Percentiles rank a stretch among this genome's conserved stretches.
Evolutionary conservation across 2,329 filamentous ascomycete species (phyloP).

Genomic region (Ustulina deusta): DNA sequence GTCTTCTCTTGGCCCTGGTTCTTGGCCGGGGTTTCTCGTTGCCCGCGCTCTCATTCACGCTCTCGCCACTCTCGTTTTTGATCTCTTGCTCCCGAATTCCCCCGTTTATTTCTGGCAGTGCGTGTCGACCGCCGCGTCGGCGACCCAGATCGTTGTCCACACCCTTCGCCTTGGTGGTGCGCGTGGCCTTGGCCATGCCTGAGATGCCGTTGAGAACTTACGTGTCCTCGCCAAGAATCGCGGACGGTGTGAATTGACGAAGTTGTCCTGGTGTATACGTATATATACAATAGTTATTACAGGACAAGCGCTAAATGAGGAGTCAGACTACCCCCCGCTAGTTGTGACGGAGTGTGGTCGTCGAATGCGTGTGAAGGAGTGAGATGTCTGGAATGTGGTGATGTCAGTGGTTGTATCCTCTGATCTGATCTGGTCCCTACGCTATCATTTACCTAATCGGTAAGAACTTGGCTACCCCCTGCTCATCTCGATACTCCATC

Average conservation of each 20-base stretch:
- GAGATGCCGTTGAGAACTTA: neutral
- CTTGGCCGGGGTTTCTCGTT: neutral
- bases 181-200: conserved; percentile 20
- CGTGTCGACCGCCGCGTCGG: conserved; percentile 43
- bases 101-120: conserved; percentile 1
- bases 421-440: neutral
- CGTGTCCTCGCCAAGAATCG: neutral
- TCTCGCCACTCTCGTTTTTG: neutral
- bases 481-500: no score
- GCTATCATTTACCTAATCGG: no score
- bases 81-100: neutral
- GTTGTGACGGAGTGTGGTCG: neutral
- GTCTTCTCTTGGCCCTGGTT: conserved; percentile 31
- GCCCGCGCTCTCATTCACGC: neutral
- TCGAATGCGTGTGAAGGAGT: neutral
- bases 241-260: neutral
- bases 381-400: conserved; percentile 32
- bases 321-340: neutral
- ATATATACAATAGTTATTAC: neutral
- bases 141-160: conserved; percentile 10
- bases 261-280: neutral
- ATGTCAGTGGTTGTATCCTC: conserved; percentile 36
- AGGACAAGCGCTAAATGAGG: neutral
- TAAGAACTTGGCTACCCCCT: no score
- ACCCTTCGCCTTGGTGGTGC: neutral